Evolutionary conservation across 2,329 filamentous ascomycete species (phyloP).

Genomic region (Blumeria hordei): DNA sequence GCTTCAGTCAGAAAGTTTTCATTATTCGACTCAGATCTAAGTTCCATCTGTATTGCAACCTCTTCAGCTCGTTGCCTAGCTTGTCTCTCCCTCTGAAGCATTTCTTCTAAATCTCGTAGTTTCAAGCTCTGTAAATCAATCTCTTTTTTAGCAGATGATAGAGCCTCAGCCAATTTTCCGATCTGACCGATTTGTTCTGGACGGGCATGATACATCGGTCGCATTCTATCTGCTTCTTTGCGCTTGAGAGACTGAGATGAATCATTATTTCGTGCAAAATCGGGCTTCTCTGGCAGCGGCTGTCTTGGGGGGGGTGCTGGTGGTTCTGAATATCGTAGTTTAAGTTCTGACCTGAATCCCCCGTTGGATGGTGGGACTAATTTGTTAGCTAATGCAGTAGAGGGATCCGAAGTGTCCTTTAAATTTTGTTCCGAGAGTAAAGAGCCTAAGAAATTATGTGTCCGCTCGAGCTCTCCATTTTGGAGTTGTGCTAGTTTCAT

Average conservation of each 20-base stretch:
- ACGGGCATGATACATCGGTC: conserved; percentile 24
- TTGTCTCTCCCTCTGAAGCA: conserved; percentile 54
- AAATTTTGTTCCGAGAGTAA: conserved; percentile 49
- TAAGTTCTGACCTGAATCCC: conserved; percentile 41
- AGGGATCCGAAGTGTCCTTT: conserved; percentile 30
- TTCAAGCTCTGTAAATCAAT: conserved; percentile 61
- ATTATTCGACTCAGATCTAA: conserved; percentile 17
- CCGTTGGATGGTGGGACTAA: conserved; percentile 21
- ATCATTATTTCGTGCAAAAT: conserved; percentile 28
- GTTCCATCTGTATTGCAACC: conserved; percentile 33
- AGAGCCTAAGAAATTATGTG: conserved; percentile 56
- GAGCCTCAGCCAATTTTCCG: conserved; percentile 57
- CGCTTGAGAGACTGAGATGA: conserved; percentile 43
- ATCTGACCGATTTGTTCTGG: conserved; percentile 47
- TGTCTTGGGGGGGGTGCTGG: conserved; percentile 85
- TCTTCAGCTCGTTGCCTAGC: conserved; percentile 72
- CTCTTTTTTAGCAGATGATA: conserved; percentile 65
- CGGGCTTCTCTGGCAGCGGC: conserved; percentile 79
- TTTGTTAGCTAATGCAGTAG: conserved; percentile 24
- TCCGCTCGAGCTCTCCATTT: conserved; percentile 60
- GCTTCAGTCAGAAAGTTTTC: conserved; percentile 19
- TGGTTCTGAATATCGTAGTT: conserved; percentile 73
- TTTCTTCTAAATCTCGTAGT: conserved; percentile 57
- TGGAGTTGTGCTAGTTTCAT: conserved; percentile 78
- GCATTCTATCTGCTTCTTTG: conserved; percentile 50